Base-by-base conservation (phyloP, 2,329 filamentous ascomycete species). In the Macroventuria anomochaeta region DNA sequence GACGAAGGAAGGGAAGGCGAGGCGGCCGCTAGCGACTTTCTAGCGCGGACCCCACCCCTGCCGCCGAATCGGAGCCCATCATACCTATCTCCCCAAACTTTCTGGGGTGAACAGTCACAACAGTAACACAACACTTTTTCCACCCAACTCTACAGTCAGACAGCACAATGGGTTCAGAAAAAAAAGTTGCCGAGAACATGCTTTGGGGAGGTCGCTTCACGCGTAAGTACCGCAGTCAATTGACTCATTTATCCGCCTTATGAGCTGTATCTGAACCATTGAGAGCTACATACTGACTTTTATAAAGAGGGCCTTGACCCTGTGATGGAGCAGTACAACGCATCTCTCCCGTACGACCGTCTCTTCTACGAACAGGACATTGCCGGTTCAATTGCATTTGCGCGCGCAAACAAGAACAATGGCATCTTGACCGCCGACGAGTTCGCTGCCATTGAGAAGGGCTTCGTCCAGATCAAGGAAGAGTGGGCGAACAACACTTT, bases 251-350 rank as follows among this genome's bases (percentile, higher is more conserved):
- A 26, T 6, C 29, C n/a, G 26, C 28, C 18, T 40, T 28, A 17
- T 10, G n/a, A 38, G 46, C 41, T 46, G 11, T 18, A 28, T 17
- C 44, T 26, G 23, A 32, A 33, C 21, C 10, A 28, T 7, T 23
- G 17, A 25, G 37, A 41, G 54, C 39, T 51, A 36, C 7, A 56
- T 51, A 15, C 59, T 66, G 36, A 67, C 28, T 29, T n/a, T 28
- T 23, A 29, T 32, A 33, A 65, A 89, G 89, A 90, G 79, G 88
- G 85, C 64, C 85, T 93, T 63, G 90, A 96, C 76, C 90, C 91
- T 47, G 83, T 96, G 46, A 96, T 96, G 91, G 83, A 87, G 57
- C 82, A 88, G 62, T 96, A 93, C 81, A 96, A 96, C 74, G 87
- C 88, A 67, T 88, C 85, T 47, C 88, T 96, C 64, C 85, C 85